phyloP scores from a whole-genome alignment of 2,329 filamentous ascomycete species.

The Fusarium phyllophilum region DNA sequence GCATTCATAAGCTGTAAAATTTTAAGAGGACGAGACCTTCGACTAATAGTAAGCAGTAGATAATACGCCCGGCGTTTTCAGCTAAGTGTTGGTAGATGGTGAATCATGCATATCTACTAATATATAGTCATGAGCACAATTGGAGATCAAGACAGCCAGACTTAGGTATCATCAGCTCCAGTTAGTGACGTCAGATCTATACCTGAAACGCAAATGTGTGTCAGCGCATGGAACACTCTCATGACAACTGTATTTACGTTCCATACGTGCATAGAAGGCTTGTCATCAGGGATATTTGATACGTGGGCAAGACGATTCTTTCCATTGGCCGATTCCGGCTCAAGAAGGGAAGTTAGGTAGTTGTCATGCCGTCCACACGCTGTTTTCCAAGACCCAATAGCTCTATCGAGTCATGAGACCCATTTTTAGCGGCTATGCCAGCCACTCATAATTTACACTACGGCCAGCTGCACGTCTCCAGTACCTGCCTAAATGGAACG shows the following conservation, averaged over 20 bases:
- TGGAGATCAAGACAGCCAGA: background rate
- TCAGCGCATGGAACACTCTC: background rate
- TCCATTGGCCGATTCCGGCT: slow-evolving; percentile 18
- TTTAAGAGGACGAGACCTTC: background rate
- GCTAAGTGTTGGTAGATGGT: background rate
- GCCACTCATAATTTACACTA: slow-evolving; percentile 13
- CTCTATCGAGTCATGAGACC: slow-evolving; percentile 25
- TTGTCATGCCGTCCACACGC: slow-evolving; percentile 14
- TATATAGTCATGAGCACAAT: background rate
- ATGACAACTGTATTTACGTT: background rate
- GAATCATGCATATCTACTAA: slow-evolving; percentile 2
- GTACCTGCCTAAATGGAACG: slow-evolving; percentile 39
- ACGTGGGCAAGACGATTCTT: background rate
- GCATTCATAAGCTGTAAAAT: background rate
- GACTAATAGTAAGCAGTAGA: background rate
- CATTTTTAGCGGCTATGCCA: slow-evolving; percentile 30
- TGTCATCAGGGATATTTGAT: background rate
- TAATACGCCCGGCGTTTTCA: background rate
- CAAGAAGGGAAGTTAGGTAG: slow-evolving; percentile 10
- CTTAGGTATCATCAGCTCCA: background rate
- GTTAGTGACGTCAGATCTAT: slow-evolving; percentile 19
- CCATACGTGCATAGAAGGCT: background rate
- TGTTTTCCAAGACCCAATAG: slow-evolving; percentile 17
- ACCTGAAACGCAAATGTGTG: slow-evolving; percentile 5
- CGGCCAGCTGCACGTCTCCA: slow-evolving; percentile 6